These are phyloP conservation scores for Mangifera indica DNA, from an alignment of 345 rosid genomes.

Conservation along the genomic window DNA sequence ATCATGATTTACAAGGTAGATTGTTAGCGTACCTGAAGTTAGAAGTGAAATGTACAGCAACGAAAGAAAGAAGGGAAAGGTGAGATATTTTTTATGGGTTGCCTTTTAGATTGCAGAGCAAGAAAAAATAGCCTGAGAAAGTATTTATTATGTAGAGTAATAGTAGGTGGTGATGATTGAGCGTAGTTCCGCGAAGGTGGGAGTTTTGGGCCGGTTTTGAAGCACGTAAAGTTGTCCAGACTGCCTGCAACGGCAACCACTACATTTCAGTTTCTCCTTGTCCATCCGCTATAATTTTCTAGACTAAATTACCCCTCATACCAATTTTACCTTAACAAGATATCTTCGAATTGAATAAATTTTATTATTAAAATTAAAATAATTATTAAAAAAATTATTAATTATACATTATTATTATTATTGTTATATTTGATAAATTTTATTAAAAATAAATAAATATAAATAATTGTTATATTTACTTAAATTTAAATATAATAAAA, in stretches of 20 bases:
- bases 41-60: background rate
- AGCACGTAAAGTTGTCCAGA: background rate
- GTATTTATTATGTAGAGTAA: background rate
- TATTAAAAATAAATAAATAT: too few relatives aligned
- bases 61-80: background rate
- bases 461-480: too few relatives aligned
- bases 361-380: too few relatives aligned
- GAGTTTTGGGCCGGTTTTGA: background rate
- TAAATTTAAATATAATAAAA: too few relatives aligned
- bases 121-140: background rate
- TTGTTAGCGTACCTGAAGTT: background rate
- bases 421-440: too few relatives aligned
- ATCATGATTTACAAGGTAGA: background rate
- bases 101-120: background rate
- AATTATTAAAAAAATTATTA: too few relatives aligned
- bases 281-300: background rate
- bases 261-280: background rate
- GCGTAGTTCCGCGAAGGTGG: slow-evolving; percentile 16
- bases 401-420: too few relatives aligned
- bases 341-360: too few relatives aligned
- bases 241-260: too few relatives aligned
- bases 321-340: too few relatives aligned
- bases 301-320: background rate
- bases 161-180: background rate
- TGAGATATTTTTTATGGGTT: too few relatives aligned